Evolutionary conservation across 441 rosid species (phyloP).

Genomic region (Mallotus japonicus): DNA sequence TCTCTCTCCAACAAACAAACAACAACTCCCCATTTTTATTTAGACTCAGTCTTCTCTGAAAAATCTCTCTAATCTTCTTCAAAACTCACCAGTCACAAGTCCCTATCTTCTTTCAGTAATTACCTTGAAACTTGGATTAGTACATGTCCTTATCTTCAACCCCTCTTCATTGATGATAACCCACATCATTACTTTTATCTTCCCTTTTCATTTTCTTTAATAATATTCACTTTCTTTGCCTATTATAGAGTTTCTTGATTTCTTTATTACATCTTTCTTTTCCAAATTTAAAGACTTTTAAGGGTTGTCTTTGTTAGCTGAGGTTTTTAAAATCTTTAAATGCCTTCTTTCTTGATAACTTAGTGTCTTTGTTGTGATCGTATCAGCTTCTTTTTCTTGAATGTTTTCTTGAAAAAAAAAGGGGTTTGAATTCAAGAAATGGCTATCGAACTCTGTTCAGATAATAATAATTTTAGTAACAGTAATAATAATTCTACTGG

Average conservation of each 20-base stretch:
- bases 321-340: neutral
- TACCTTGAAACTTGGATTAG: neutral
- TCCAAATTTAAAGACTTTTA: neutral
- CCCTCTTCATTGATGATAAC: neutral
- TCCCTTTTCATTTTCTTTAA: neutral
- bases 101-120: neutral
- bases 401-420: neutral
- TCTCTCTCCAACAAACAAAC: slow-evolving; percentile 25
- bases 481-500: slow-evolving; percentile 29
- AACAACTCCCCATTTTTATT: neutral
- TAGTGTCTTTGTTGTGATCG: neutral
- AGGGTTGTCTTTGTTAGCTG: too few species aligned
- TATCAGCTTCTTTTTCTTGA: neutral
- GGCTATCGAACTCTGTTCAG: slow-evolving; percentile 76
- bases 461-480: slow-evolving; percentile 15
- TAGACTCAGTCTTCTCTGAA: slow-evolving; percentile 7
- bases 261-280: neutral
- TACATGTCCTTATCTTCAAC: neutral
- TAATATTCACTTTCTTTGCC: too few species aligned
- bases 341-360: neutral
- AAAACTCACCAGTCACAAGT: neutral
- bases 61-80: neutral
- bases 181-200: neutral
- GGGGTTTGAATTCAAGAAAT: slow-evolving; percentile 27
- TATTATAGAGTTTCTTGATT: too few species aligned